A percentile compares a stretch with the other conserved stretches of the same genome.
Conservation (phyloP, 805 yeast species). For the Priceomyces castillae region DNA sequence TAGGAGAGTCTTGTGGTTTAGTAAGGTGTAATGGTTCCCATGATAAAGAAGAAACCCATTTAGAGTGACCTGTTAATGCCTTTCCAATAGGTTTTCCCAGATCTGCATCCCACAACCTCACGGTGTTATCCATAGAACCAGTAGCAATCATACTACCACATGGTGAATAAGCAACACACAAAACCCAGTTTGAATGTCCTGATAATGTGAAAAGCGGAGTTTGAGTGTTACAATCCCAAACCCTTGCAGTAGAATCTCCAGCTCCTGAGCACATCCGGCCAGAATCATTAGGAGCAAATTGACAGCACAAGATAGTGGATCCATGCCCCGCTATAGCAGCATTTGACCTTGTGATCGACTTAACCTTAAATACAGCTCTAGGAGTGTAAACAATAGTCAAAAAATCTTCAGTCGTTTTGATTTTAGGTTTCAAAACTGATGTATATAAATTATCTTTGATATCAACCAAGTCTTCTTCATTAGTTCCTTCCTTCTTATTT, state of each 20-base stretch:
- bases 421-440: constrained; percentile 81
- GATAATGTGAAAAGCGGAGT: constrained; percentile 77
- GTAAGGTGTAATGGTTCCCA: constrained; percentile 95
- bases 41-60: constrained; percentile 84
- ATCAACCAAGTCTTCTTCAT: constrained; percentile 53
- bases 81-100: constrained; percentile 74
- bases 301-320: constrained; percentile 85
- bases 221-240: constrained; percentile 96
- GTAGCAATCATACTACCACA: constrained; percentile 90
- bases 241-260: constrained; percentile 92
- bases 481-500: constrained; percentile 35
- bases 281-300: constrained; percentile 88
- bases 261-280: constrained; percentile 90
- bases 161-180: constrained; percentile 89
- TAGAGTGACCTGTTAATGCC: constrained; percentile 75
- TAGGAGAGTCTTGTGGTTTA: constrained; percentile 59
- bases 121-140: constrained; percentile 90
- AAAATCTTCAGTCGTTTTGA: constrained; percentile 88
- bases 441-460: constrained; percentile 73
- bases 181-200: constrained; percentile 93
- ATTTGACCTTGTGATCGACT: constrained; percentile 83
- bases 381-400: constrained; percentile 91
- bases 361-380: constrained; percentile 89
- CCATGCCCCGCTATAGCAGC: constrained; percentile 97
- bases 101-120: constrained; percentile 81